Conservation (phyloP, 2,329 filamentous ascomycete species). For the Microdochium trichocladiopsis region DNA sequence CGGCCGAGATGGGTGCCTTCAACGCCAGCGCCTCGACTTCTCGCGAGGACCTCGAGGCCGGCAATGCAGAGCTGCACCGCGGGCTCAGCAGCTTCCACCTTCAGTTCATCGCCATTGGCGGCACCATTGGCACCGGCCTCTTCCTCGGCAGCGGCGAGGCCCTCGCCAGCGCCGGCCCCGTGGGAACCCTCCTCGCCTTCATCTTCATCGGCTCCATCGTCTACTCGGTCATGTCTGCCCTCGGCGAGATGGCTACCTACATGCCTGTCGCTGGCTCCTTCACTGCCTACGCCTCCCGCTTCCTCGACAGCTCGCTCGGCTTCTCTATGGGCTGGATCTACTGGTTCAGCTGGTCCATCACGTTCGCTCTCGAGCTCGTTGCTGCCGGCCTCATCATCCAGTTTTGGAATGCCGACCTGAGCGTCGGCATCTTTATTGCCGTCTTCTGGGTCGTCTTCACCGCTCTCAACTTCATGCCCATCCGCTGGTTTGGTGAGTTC, state of each 20-base stretch:
- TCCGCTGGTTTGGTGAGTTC: slow-evolving; percentile 67
- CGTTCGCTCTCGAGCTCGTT: slow-evolving; percentile 66
- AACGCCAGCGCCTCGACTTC: not conserved
- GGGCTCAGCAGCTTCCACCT: slow-evolving; percentile 23
- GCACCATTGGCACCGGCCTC: slow-evolving; percentile 66
- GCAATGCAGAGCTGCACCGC: slow-evolving; percentile 21
- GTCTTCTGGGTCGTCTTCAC: slow-evolving; percentile 69
- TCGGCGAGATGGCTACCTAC: slow-evolving; percentile 70
- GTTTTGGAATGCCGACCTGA: slow-evolving; percentile 59
- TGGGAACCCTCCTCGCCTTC: slow-evolving; percentile 61
- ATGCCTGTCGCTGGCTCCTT: slow-evolving; percentile 73
- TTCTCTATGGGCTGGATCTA: slow-evolving; percentile 81
- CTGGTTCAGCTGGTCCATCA: slow-evolving; percentile 70
- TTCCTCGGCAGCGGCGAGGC: slow-evolving; percentile 62
- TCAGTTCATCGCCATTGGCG: slow-evolving; percentile 31
- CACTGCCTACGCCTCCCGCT: slow-evolving; percentile 67
- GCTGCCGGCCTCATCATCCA: slow-evolving; percentile 69
- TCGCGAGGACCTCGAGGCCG: slow-evolving; percentile 15
- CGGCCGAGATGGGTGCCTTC: not conserved
- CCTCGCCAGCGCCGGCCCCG: slow-evolving; percentile 57
- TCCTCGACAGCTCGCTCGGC: slow-evolving; percentile 61
- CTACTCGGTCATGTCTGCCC: slow-evolving; percentile 65
- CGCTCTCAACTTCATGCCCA: slow-evolving; percentile 61
- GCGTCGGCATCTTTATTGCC: slow-evolving; percentile 64
- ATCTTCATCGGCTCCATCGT: slow-evolving; percentile 64